Evolutionary conservation across 176 grass and related monocot genomes (phyloP).

Genomic region (Panicum miliaceum): DNA sequence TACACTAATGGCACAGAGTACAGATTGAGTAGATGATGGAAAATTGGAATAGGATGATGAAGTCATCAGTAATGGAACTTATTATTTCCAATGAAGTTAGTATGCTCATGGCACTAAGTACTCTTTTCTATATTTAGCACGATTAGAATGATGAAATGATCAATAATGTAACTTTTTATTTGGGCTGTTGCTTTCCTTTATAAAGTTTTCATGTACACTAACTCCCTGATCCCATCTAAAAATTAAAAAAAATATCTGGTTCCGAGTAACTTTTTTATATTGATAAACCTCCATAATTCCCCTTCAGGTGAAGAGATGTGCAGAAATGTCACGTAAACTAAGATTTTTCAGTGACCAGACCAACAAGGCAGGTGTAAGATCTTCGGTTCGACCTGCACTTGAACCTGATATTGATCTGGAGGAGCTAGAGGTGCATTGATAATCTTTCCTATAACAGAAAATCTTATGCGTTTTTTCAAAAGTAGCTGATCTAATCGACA

Average conservation of each 20-base stretch:
- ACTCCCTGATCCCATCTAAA: background rate
- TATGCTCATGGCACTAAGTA: background rate
- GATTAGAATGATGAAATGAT: background rate
- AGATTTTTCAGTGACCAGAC: constrained; percentile 93
- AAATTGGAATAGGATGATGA: background rate
- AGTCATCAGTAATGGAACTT: background rate
- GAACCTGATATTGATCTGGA: constrained; percentile 94
- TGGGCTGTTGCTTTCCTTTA: constrained; percentile 9
- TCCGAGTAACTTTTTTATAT: constrained; percentile 11
- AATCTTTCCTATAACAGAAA: constrained; percentile 21
- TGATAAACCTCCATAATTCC: background rate
- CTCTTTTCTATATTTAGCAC: background rate
- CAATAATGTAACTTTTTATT: background rate
- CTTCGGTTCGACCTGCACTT: constrained; percentile 67
- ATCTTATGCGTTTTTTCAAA: background rate
- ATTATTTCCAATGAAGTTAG: constrained; percentile 19
- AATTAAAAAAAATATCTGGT: background rate
- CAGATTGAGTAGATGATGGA: background rate
- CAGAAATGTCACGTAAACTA: constrained; percentile 96
- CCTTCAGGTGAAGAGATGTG: constrained; percentile 85
- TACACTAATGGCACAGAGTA: background rate
- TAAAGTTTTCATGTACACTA: background rate
- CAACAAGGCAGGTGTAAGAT: constrained; percentile 69
- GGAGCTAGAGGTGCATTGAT: constrained; percentile 80
- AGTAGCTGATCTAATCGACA: constrained; percentile 17